Conservation (phyloP, 2,329 filamentous ascomycete species). For the Aureobasidium subglaciale region DNA sequence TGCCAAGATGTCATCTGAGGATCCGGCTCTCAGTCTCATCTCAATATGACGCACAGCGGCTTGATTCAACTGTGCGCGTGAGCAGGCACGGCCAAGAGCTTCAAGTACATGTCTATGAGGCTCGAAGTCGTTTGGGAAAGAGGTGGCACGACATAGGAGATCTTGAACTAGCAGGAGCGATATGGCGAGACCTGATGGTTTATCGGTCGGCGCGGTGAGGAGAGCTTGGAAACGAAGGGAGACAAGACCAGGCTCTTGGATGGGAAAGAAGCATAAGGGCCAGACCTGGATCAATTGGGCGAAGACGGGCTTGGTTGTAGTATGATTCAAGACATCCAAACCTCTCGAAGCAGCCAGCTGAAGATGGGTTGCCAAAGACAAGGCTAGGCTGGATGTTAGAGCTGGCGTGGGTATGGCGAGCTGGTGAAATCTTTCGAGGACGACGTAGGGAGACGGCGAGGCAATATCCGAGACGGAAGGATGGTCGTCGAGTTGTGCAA, state of each 20-base stretch:
- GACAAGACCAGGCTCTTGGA: not conserved
- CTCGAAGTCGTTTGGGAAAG: not conserved
- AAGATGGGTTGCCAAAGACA: not conserved
- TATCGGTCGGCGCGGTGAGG: not conserved
- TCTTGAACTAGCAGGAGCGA: slow-evolving; percentile 3
- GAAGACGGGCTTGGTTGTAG: not conserved
- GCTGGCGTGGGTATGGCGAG: not conserved
- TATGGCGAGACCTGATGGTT: not conserved
- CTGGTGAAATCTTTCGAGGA: not conserved
- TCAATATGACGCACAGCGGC: not conserved
- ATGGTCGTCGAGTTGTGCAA: not conserved
- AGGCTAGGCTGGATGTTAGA: not conserved
- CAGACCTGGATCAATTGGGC: not conserved
- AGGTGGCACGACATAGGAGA: not conserved
- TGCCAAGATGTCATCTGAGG: not conserved
- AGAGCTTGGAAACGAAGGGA: not conserved
- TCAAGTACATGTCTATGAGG: not conserved
- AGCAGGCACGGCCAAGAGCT: not conserved
- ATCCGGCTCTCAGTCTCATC: not conserved
- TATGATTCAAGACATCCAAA: not conserved
- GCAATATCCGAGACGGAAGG: not conserved
- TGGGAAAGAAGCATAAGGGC: not conserved
- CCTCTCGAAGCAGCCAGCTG: not conserved
- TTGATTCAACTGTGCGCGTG: not conserved
- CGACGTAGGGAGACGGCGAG: not conserved